Percentiles rank a stretch among this genome's conserved stretches.
phyloP scores from a whole-genome alignment of 2,329 filamentous ascomycete genomes.

The Clonostachys byssicola region DNA sequence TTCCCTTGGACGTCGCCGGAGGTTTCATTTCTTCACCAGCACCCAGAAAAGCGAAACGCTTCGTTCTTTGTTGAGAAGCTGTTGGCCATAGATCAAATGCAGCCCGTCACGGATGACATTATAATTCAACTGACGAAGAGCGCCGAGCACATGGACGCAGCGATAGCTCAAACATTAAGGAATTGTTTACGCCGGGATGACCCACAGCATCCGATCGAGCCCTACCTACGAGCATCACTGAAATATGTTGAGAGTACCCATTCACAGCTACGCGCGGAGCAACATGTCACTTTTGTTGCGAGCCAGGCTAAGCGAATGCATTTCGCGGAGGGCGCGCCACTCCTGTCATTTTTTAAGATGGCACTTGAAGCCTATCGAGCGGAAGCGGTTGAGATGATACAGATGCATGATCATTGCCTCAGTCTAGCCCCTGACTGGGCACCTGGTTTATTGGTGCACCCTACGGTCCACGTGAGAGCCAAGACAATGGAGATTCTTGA shows the following conservation, averaged over 20 bases:
- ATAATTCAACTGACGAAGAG: conserved; percentile 51
- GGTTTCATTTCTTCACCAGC: conserved; percentile 36
- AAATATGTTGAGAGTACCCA: conserved; percentile 44
- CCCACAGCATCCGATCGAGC: conserved; percentile 36
- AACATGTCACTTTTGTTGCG: conserved; percentile 36
- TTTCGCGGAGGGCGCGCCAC: conserved; percentile 41
- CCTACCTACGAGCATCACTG: conserved; percentile 54
- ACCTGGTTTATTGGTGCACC: conserved; percentile 43
- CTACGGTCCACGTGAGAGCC: conserved; percentile 33
- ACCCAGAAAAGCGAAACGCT: conserved; percentile 18
- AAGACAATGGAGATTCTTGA: conserved; percentile 38
- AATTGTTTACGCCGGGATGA: conserved; percentile 44
- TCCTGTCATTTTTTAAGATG: conserved; percentile 36
- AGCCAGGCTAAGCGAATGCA: conserved; percentile 37
- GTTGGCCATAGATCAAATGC: conserved; percentile 56
- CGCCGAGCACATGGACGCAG: conserved; percentile 42
- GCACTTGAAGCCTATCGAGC: conserved; percentile 19
- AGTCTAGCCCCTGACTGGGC: conserved; percentile 38
- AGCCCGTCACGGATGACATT: conserved; percentile 46
- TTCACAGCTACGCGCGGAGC: conserved; percentile 22
- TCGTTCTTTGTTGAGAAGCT: conserved; percentile 65
- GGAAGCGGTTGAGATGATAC: conserved; percentile 14
- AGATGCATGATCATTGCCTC: conserved; percentile 9
- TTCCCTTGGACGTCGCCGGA: conserved; percentile 43
- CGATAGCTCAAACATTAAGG: conserved; percentile 49